A percentile compares a stretch with the other conserved stretches of the same genome.
phyloP scores from a whole-genome alignment of 306 rosid species.

The Cicer bijugum region DNA sequence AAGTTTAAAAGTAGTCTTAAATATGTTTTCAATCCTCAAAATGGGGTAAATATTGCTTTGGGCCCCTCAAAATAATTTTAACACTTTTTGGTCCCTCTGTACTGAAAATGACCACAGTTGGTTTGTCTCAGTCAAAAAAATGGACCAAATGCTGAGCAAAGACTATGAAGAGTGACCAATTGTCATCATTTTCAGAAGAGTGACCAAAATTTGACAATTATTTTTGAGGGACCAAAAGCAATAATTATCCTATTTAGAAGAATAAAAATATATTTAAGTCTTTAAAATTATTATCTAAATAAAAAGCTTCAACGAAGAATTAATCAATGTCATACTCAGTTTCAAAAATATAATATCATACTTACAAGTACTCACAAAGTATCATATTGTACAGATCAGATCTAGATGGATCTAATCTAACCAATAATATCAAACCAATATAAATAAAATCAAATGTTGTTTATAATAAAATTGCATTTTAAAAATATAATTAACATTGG shows the following conservation, averaged over 20 bases:
- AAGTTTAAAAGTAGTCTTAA: neutral
- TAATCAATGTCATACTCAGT: neutral
- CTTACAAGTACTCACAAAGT: constrained; percentile 2
- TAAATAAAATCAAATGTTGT: constrained; percentile 21
- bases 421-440: constrained; percentile 28
- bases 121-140: neutral
- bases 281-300: constrained; percentile 6
- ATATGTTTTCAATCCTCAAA: neutral
- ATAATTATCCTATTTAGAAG: neutral
- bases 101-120: neutral
- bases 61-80: neutral
- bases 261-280: neutral
- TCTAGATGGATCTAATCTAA: constrained; percentile 37
- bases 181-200: neutral
- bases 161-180: neutral
- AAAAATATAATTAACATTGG: constrained; percentile 32
- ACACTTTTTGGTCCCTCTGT: neutral
- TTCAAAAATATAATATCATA: neutral
- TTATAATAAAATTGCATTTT: constrained; percentile 35
- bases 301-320: constrained; percentile 10
- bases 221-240: neutral
- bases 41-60: neutral
- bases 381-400: constrained; percentile 12
- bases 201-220: too few relatives aligned
- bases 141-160: neutral